Evolutionary conservation across 1,139 yeast genomes (phyloP).

Genomic region (Suhomyces maxii): DNA sequence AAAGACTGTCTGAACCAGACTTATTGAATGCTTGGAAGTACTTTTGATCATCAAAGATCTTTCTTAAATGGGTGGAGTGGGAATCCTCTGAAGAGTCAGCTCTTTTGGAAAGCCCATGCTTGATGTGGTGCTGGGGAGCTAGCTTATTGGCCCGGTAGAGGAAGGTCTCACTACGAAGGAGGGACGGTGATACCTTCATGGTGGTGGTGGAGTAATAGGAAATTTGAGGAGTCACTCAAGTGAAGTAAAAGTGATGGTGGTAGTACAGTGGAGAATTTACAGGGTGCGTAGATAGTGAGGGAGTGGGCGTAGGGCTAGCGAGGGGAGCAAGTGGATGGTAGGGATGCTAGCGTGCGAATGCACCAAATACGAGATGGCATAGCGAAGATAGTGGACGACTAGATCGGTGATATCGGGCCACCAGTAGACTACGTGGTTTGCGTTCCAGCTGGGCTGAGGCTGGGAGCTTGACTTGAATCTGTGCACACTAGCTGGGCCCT

Average conservation of each 20-base stretch:
- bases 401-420: too few relatives aligned
- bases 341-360: too few relatives aligned
- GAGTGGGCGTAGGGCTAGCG: too few relatives aligned
- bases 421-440: too few relatives aligned
- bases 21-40: constrained; percentile 40
- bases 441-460: too few relatives aligned
- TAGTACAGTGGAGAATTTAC: too few relatives aligned
- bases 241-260: background rate
- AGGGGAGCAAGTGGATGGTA: too few relatives aligned
- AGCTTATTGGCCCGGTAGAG: constrained; percentile 6
- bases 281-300: too few relatives aligned
- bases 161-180: constrained; percentile 8
- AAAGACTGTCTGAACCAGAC: constrained; percentile 11
- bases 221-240: background rate
- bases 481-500: too few relatives aligned
- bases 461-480: too few relatives aligned
- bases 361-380: too few relatives aligned
- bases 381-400: too few relatives aligned
- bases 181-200: constrained; percentile 8
- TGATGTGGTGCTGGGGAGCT: background rate
- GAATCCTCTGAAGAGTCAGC: constrained; percentile 2
- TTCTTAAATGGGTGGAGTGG: constrained; percentile 21
- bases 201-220: constrained; percentile 1
- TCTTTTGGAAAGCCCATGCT: background rate
- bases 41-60: constrained; percentile 48